Evolutionary conservation across 1,284 basidiomycete genomes (phyloP).

Genomic region (Grifola frondosa): DNA sequence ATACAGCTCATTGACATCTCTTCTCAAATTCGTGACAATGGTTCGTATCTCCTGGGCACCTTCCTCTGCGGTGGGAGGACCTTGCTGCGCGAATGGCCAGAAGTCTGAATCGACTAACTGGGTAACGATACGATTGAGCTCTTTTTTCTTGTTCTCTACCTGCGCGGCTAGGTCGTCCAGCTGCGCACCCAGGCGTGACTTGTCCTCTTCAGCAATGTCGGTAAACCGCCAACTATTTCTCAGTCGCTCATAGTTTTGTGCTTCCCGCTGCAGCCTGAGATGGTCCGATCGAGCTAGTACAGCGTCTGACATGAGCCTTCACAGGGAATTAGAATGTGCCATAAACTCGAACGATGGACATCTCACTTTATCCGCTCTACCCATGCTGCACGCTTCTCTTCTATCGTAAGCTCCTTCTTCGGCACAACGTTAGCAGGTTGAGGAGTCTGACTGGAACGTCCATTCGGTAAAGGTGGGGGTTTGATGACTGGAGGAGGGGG

Average conservation of each 20-base stretch:
- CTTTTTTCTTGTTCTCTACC: conserved; percentile 27
- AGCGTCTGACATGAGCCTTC: conserved; percentile 27
- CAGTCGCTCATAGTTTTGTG: conserved; percentile 21
- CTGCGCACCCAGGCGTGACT: conserved; percentile 19
- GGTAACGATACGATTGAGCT: conserved; percentile 26
- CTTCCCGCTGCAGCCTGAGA: conserved; percentile 24
- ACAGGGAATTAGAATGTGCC: background rate
- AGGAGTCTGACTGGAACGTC: background rate
- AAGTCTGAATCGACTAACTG: conserved; percentile 36
- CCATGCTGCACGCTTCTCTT: conserved; percentile 32
- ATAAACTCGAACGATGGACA: background rate
- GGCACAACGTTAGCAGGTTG: background rate
- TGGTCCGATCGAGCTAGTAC: conserved; percentile 26
- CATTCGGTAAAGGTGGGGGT: background rate
- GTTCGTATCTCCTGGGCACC: conserved; percentile 26
- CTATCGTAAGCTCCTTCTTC: conserved; percentile 17
- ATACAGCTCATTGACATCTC: conserved; percentile 19
- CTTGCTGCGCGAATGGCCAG: conserved; percentile 37
- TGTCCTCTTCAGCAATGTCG: conserved; percentile 21
- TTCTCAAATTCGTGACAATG: conserved; percentile 29
- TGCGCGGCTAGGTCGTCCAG: conserved; percentile 25
- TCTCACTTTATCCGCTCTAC: conserved; percentile 32
- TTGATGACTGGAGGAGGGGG: conserved; percentile 1
- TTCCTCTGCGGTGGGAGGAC: conserved; percentile 9
- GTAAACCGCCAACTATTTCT: conserved; percentile 14